Conservation (phyloP, 768 basidiomycete genomes). For the Mycena polygramma region DNA sequence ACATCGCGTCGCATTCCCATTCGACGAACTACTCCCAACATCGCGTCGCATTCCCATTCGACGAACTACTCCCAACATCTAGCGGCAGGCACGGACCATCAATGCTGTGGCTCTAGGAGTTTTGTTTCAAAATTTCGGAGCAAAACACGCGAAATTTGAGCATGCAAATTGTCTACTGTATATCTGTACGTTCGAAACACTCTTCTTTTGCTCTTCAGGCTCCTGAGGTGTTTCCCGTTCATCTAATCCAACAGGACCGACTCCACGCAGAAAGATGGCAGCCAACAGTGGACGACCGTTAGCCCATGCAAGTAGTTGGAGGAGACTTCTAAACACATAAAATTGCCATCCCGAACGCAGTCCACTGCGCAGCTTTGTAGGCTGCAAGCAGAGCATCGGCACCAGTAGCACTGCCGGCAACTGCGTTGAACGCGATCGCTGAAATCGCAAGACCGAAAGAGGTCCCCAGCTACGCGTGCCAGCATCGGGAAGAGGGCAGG, state of each 20-base stretch:
- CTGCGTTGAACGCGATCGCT: slow-evolving; percentile 55
- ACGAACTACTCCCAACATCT: too few species aligned
- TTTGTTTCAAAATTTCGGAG: too few species aligned
- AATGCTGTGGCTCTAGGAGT: too few species aligned
- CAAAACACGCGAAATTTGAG: too few species aligned
- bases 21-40: too few species aligned
- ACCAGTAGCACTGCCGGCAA: slow-evolving; percentile 41
- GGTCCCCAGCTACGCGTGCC: slow-evolving; percentile 55
- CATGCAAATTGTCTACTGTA: too few species aligned
- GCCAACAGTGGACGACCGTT: neutral
- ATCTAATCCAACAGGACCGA: slow-evolving; percentile 28
- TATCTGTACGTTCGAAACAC: neutral
- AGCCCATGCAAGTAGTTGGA: neutral
- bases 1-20: too few species aligned
- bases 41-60: too few species aligned
- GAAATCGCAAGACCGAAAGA: slow-evolving; percentile 68
- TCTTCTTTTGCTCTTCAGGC: slow-evolving; percentile 3
- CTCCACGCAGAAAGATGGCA: slow-evolving; percentile 27
- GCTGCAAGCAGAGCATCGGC: slow-evolving; percentile 54
- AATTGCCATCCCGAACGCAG: slow-evolving; percentile 61
- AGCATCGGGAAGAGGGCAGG: slow-evolving; percentile 3
- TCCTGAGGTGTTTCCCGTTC: neutral
- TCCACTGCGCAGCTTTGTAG: slow-evolving; percentile 70
- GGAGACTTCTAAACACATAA: slow-evolving; percentile 49
- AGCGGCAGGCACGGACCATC: too few species aligned